Evolutionary conservation across 805 yeast species (phyloP), one percentile per base, ranked within the genome.

Genomic region (Kazachstania taianensis): DNA sequence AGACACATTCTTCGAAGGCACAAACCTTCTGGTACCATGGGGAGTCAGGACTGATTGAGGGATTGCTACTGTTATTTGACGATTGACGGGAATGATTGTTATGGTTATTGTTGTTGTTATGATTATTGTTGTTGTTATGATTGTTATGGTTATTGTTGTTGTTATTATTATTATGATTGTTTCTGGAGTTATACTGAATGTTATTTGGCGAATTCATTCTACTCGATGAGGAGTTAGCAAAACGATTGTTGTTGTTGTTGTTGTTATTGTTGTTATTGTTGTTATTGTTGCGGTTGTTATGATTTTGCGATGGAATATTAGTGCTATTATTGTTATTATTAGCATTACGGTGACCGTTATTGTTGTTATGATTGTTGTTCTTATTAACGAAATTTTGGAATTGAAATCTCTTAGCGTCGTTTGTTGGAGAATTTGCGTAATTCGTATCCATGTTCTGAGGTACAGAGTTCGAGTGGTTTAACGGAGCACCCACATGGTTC

Each of bases 1-100:
- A 42, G 4, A 66, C 57, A 39, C 69, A 67, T 41, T 73, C 77
- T 45, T 71, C 76, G 49, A 70, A 72, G 3, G 75, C 72, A 29
- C 62, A 44, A 6, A 72, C 61, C 40, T 72, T 73, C 37, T 66
- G 64, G 41, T 59, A 67, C 63, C 68, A 70, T 13, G 78, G 77
- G 5, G 73, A 54, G 10, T 59, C 61, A 17, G 61, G 48, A 36
- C 39, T 45, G 38, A 44, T 48, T 16, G 38, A 26, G n/a, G n/a
- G n/a, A n/a, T 47, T 47, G 5, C 43, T 42, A n/a, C 47, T 41
- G 26, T 37, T 42, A 19, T 39, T 38, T 3, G 25, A 22, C 3
- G 25, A 22, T n/a, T 22, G 25, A 9, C 25, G 8, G 12, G 8
- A 9, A 9, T n/a, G 8, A 18, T 37, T 42, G 33, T 42, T 41